phyloP scores from a whole-genome alignment of 345 rosid species.

The Eutrema japonicum region DNA sequence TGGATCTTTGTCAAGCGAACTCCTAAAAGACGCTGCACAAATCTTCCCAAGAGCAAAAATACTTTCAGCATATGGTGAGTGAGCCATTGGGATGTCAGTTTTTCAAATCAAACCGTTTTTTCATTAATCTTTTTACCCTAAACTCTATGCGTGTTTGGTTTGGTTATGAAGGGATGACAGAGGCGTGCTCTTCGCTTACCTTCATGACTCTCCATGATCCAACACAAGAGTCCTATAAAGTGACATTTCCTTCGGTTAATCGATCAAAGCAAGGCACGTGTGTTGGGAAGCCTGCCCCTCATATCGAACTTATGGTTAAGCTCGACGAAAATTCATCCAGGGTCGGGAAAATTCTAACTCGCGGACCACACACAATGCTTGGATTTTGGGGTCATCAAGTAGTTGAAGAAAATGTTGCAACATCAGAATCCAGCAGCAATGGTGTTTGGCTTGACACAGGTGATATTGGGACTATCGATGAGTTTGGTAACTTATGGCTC shows the following conservation, averaged over 20 bases:
- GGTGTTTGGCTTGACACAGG: constrained; percentile 83
- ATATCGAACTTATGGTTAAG: constrained; percentile 64
- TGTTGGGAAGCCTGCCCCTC: constrained; percentile 86
- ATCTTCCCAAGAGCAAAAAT: constrained; percentile 70
- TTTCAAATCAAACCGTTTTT: not conserved
- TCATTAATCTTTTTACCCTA: not conserved
- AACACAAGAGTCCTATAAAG: constrained; percentile 29
- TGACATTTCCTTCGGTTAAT: constrained; percentile 22
- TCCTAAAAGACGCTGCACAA: constrained; percentile 50
- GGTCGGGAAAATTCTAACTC: constrained; percentile 68
- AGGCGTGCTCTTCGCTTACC: constrained; percentile 79
- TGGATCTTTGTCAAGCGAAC: constrained; percentile 67
- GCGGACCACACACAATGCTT: constrained; percentile 83
- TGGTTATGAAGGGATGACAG: constrained; percentile 72
- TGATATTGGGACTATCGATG: constrained; percentile 70
- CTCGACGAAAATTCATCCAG: constrained; percentile 50
- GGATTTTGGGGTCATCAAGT: constrained; percentile 61
- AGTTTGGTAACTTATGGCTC: constrained; percentile 73
- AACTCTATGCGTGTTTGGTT: constrained; percentile 18
- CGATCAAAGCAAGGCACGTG: constrained; percentile 57
- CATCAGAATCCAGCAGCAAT: constrained; percentile 28
- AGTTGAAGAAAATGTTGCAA: constrained; percentile 32
- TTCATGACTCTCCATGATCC: constrained; percentile 68
- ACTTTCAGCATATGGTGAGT: constrained; percentile 82
- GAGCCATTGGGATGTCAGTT: constrained; percentile 28